phyloP scores from a whole-genome alignment of 2,329 filamentous ascomycete species.

The Epicoccum sorghinum region DNA sequence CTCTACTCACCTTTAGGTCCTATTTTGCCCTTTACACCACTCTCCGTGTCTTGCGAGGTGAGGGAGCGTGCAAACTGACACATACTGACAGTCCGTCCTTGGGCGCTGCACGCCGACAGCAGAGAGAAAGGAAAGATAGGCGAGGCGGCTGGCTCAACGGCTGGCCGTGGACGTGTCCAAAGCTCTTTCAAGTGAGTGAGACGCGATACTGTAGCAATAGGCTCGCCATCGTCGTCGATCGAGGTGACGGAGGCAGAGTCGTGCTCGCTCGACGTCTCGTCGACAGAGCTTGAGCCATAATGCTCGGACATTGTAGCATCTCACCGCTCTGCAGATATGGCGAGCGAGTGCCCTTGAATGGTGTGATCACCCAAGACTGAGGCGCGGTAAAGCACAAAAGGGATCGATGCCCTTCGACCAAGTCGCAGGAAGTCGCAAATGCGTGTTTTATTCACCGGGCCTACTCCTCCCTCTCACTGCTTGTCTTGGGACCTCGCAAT shows the following conservation, averaged over 20 bases:
- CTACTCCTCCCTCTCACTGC: neutral
- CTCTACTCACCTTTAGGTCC: conserved; percentile 23
- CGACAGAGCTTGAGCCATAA: conserved; percentile 16
- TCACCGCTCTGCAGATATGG: conserved; percentile 28
- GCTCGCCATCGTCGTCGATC: conserved; percentile 14
- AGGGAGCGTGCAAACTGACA: conserved; percentile 37
- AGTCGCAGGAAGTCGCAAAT: neutral
- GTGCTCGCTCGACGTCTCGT: conserved; percentile 20
- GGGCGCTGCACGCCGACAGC: conserved; percentile 36
- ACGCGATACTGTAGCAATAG: neutral
- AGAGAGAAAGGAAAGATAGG: conserved; percentile 32
- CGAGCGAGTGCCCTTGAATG: conserved; percentile 25
- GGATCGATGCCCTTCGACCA: neutral
- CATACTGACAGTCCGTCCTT: conserved; percentile 32
- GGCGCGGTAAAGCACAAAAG: neutral
- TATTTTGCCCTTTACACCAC: conserved; percentile 5
- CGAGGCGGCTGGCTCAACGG: neutral
- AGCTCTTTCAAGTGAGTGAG: conserved; percentile 2
- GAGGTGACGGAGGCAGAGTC: conserved; percentile 26
- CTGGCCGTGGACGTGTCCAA: neutral
- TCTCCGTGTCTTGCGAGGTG: conserved; percentile 31
- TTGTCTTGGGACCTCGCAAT: conserved; percentile 10
- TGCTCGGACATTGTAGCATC: conserved; percentile 26
- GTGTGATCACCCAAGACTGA: conserved; percentile 7
- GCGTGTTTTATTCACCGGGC: conserved; percentile 12